These are phyloP conservation scores for Oryza meridionalis DNA, from an alignment of 176 grass and related monocot genomes.

Conservation along the genomic window DNA sequence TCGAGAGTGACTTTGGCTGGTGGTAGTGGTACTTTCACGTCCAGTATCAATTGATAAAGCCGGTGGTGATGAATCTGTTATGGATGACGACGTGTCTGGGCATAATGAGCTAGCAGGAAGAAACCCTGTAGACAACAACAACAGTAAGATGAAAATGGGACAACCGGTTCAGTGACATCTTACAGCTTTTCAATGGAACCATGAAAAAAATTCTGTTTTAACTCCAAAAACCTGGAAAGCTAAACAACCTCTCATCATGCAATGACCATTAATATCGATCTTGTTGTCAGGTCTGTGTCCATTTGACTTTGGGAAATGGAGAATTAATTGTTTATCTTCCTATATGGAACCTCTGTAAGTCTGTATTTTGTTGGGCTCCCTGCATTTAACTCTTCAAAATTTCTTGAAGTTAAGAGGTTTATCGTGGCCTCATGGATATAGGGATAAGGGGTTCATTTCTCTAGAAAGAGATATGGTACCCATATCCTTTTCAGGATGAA, in stretches of 20 bases:
- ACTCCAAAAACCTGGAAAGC: background rate
- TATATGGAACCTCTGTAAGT: background rate
- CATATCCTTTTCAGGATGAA: background rate
- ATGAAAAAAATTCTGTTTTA: background rate
- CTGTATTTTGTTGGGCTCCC: background rate
- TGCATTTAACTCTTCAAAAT: background rate
- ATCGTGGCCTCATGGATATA: background rate
- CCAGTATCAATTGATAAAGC: slow-evolving; percentile 45
- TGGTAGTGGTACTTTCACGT: slow-evolving; percentile 31
- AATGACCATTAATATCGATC: background rate
- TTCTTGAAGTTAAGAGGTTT: background rate
- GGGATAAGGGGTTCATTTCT: background rate
- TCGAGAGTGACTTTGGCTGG: slow-evolving; percentile 12
- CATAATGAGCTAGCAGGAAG: slow-evolving; percentile 31
- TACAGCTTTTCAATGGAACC: background rate
- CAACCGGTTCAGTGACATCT: background rate
- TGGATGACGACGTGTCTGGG: slow-evolving; percentile 33
- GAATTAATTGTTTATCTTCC: background rate
- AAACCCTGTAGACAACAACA: slow-evolving; percentile 44
- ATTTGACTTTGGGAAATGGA: background rate
- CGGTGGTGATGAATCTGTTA: slow-evolving; percentile 46
- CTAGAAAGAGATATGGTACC: background rate
- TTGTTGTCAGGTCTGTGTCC: background rate
- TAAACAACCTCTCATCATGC: background rate
- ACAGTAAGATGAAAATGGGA: background rate